A percentile compares a stretch with the other conserved stretches of the same genome.
phyloP scores from a whole-genome alignment of 1,139 yeast species.

The Candida albicans region DNA sequence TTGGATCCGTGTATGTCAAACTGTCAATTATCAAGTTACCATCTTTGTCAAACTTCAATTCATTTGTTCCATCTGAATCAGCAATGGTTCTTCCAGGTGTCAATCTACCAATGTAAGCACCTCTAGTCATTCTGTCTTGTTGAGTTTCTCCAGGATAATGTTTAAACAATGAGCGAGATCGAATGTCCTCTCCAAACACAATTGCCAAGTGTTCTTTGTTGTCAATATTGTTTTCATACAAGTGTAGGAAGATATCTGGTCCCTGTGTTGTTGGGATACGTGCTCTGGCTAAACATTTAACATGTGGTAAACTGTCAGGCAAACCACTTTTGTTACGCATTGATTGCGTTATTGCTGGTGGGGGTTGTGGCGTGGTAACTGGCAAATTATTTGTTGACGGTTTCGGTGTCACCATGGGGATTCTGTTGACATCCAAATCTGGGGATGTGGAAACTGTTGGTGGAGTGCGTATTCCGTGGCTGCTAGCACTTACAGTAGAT shows the following conservation, averaged over 20 bases:
- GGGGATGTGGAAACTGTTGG: slow-evolving; percentile 6
- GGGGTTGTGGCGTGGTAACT: slow-evolving; percentile 13
- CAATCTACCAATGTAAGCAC: slow-evolving; percentile 89
- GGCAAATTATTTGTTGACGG: slow-evolving; percentile 10
- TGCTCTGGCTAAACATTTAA: slow-evolving; percentile 90
- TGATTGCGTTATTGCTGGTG: slow-evolving; percentile 15
- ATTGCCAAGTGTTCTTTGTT: slow-evolving; percentile 95
- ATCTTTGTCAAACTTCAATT: slow-evolving; percentile 39
- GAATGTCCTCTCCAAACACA: slow-evolving; percentile 89
- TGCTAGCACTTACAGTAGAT: neutral
- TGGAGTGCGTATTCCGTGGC: slow-evolving; percentile 4
- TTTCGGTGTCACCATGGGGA: slow-evolving; percentile 18
- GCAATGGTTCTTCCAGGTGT: slow-evolving; percentile 81
- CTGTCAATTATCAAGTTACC: slow-evolving; percentile 52
- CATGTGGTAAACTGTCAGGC: slow-evolving; percentile 54
- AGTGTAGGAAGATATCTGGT: slow-evolving; percentile 87
- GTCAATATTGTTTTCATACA: slow-evolving; percentile 84
- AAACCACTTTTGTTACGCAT: slow-evolving; percentile 21
- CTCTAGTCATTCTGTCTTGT: slow-evolving; percentile 92
- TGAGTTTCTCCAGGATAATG: slow-evolving; percentile 73
- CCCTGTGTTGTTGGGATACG: slow-evolving; percentile 92
- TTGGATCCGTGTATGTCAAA: slow-evolving; percentile 50
- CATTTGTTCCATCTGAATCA: slow-evolving; percentile 54
- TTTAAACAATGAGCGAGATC: slow-evolving; percentile 71
- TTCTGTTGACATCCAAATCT: slow-evolving; percentile 13